Base-by-base conservation (phyloP, 371 early-diverging fungal genomes). In the Entomophthora muscae region DNA sequence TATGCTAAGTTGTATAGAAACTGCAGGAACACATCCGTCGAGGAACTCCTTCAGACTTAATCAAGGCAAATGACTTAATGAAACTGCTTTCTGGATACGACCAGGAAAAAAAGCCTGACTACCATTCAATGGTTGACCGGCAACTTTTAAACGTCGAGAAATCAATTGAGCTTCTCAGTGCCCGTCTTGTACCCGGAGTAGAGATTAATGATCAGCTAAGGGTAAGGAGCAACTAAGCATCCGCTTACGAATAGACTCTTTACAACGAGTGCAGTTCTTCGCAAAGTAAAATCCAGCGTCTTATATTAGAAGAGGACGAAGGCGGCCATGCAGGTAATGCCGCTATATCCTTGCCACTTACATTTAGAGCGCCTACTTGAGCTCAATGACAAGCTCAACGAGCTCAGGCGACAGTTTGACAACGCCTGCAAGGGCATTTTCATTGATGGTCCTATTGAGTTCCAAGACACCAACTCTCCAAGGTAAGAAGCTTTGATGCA, bases 21-120 rank as follows among this genome's bases (percentile, higher is more conserved):
- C 69, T 98, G 63, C 95, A 98, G 76, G 98, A 96, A 66, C 81
- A 95, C 31, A 83, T 98, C 63, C 81, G 98, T 10, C 75, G 91
- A 30, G 97, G 93, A 1, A 86, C 88, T 42, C 93, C 96, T 0
- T 84, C 88, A 33, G 96, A 95, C 66, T 73, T 97, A 53, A 83
- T 80, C 29, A 90, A 93, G 66, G 98, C 98, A 0, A 95, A 98
- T 66, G 86, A 85, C 58, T 69, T 98, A 53, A 95, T 98, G 88
- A 96, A 98, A 71, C 76, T 91, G 53, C 88, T 98, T 78, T 82
- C 96, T 1, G 98, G 97, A 56, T 95, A 94, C 70, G 91, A 68
- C 60, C 60, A 65, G 17, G 56, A 53, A 7, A 66, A 65, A 51
- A 61, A 59, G 53, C 68, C 68, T 10, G 55, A 63, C 27, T 63